Base-by-base conservation (phyloP, 805 yeast genomes). In the Starmerella riodocensis region DNA sequence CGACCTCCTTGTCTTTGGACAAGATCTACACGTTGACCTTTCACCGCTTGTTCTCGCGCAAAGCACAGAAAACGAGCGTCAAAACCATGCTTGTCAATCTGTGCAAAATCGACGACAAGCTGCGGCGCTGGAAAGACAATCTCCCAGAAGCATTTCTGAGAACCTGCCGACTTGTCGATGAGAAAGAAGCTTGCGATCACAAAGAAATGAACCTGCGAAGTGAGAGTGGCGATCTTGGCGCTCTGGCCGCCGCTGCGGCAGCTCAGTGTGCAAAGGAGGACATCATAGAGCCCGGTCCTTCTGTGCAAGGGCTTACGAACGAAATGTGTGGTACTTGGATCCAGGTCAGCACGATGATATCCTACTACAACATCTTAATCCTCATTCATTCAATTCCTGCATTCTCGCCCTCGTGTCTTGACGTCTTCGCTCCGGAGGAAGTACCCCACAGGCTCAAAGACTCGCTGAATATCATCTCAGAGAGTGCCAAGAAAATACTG, bases 341-440 rank as follows among this genome's bases (percentile, higher is more conserved):
- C 22, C 19, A 14, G 14, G 17, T 30, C 6, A 13, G 25, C 30
- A 30, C 43, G 6, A 34, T 41, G 16, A 27, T 45, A 25, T 38
- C 39, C 18, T 50, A 41, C 38, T 39, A 50, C 37, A 41, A 43
- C 32, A 27, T 52, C 27, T 32, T 39, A 8, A 36, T 43, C 21
- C 42, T 47, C 12, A 33, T 51, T 7, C 48, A 46, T 39, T 51
- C 54, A 5, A 37, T 50, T 22, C 48, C 54, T 1, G 52, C 51
- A 8, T 42, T 48, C 34, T 34, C 49, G 11, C 53, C 54, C 6
- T 39, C 49, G 14, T 35, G 37, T 9, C 37, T 50, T n/a, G 14
- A 25, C 17, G 41, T 32, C 9, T 42, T 28, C 23, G 14, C 30
- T 4, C 37, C 29, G n/a, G 29, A 36, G 19, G 38, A 40, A 4